Evolutionary conservation across 2,329 filamentous ascomycete species (phyloP), one percentile per base, ranked within the genome.

Genomic region (Ascochyta fabae): DNA sequence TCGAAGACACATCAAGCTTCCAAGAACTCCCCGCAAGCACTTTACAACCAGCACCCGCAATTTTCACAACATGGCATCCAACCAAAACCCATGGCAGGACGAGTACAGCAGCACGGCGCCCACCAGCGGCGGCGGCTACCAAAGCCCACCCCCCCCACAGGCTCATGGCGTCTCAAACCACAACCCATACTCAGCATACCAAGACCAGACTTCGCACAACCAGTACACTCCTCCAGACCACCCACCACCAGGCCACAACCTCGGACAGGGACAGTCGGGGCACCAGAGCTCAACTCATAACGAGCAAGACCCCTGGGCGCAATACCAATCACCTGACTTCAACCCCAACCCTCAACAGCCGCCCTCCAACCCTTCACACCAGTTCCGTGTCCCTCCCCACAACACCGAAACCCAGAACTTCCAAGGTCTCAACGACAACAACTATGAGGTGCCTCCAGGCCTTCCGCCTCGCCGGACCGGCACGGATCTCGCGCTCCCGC

Each of bases 401-500:
- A 40, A 46, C 29, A 16, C 57, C 38, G 44, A 59, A 23, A 57
- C 48, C 12, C 53, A 56, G 33, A 56, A 56, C 42, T 56, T n/a
- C 47, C 53, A 56, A 31, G 54, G 54, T 29, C 24, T 57, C 34
- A 53, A 57, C n/a, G 55, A 53, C 35, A 50, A 53, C 46, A 50
- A 53, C 26, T 57, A 58, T 13, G 61, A 67, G 33, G 42, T 48
- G 1, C 60, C 69, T 1, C 70, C 71, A 9, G 56, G 54, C 4
- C 67, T 68, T 2, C 70, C 70, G 5, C 69, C 68, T 2, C 69
- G 67, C 29, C 70, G 71, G 48, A 61, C 66, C 23, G 66, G 56
- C 26, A 73, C 72, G 10, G 77, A 78, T 45, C 55, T 67, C n/a
- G 69, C 77, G 16, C 70, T 79, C 1, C 78, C 78, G 1, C 70